A percentile compares a stretch with the other conserved stretches of the same genome.
These are phyloP conservation scores for Darksidea phi DNA, from an alignment of 495 filamentous ascomycete species.

Conservation along the genomic window DNA sequence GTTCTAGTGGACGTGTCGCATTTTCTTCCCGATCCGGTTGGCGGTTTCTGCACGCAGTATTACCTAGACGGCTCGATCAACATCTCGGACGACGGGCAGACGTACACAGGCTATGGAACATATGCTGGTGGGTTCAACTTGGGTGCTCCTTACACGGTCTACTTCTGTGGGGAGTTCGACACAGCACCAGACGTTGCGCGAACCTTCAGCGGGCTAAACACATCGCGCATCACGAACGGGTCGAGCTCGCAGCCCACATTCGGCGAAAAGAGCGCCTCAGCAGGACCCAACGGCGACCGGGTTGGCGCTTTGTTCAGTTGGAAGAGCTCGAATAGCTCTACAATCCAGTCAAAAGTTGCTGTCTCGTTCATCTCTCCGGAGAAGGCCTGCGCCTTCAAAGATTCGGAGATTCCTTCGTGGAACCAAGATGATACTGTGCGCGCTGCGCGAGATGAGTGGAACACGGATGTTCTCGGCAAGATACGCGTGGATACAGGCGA, in stretches of 20 bases:
- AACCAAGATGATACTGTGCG: slow-evolving; percentile 35
- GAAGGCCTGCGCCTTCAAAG: slow-evolving; percentile 38
- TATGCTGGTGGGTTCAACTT: slow-evolving; percentile 33
- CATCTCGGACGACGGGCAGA: slow-evolving; percentile 22
- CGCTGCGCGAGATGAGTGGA: slow-evolving; percentile 34
- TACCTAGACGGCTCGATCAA: slow-evolving; percentile 35
- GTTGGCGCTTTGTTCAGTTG: slow-evolving; percentile 39
- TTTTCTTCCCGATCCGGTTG: slow-evolving; percentile 34
- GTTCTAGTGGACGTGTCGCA: slow-evolving; percentile 38
- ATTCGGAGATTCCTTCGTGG: slow-evolving; percentile 35
- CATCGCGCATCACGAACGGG: slow-evolving; percentile 18
- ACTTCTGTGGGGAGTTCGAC: slow-evolving; percentile 41
- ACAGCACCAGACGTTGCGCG: slow-evolving; percentile 29
- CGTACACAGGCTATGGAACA: slow-evolving; percentile 35
- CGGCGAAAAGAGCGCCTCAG: slow-evolving; percentile 17
- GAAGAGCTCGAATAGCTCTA: slow-evolving; percentile 12
- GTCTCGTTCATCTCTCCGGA: slow-evolving; percentile 38
- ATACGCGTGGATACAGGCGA: slow-evolving; percentile 29
- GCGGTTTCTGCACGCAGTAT: slow-evolving; percentile 28
- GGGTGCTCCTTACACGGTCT: slow-evolving; percentile 34
- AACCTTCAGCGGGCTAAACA: slow-evolving; percentile 34
- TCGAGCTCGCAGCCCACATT: slow-evolving; percentile 26
- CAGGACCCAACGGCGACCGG: slow-evolving; percentile 33
- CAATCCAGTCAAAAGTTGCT: slow-evolving; percentile 35
- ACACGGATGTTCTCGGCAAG: slow-evolving; percentile 38